Evolutionary conservation across 2,329 filamentous ascomycete species (phyloP), one percentile per base, ranked within the genome.

Genomic region (Aspergillus brasiliensis): DNA sequence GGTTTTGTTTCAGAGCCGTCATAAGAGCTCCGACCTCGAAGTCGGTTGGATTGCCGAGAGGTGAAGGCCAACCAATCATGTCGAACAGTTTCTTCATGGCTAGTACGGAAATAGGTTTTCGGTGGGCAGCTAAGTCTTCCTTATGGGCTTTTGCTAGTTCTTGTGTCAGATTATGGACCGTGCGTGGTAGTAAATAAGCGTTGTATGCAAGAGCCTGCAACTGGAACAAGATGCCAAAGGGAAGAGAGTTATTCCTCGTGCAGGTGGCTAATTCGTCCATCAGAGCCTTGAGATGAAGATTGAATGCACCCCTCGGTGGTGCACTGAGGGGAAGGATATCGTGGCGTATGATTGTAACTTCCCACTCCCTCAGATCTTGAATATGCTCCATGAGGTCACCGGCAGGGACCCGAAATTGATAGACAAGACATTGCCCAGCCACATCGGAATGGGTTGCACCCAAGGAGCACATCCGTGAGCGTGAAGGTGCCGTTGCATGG

Each of bases 151-250:
- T 42, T 3, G 73, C 69, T 1, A 89, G 74, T 1, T 76, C 61
- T 0, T 73, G 67, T 0, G 86, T 68, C 3, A 91, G 67, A 0
- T 68, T 63, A 0, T 77, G 44, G 0, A 86, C 84, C 0, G 75
- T 82, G 0, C 68, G 64, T 0, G 90, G 89, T 19, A 84, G 78
- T 1, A 92, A 78, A 58, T 83, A 86, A 11, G 83, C 85, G 65
- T 89, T 89, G 64, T 82, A 79, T 0, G 86, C 85, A 7, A 92
- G 75, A 8, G 81, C 82, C 52, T 89, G 83, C 2, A 91, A 75
- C 63, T 90, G 87, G 65, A 86, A 89, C 3, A 85, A 75, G 0
- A 87, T 66, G 0, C 76, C 70, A 62, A 86, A 90, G 3, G 84
- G 76, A 58, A 85, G 66, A 2, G 62, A 55, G 23, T 71, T 57